A percentile compares a stretch with the other conserved stretches of the same genome.
These are phyloP conservation scores for Nyssa sinensis DNA, from an alignment of 148 eudicot genomes.

Conservation along the genomic window DNA sequence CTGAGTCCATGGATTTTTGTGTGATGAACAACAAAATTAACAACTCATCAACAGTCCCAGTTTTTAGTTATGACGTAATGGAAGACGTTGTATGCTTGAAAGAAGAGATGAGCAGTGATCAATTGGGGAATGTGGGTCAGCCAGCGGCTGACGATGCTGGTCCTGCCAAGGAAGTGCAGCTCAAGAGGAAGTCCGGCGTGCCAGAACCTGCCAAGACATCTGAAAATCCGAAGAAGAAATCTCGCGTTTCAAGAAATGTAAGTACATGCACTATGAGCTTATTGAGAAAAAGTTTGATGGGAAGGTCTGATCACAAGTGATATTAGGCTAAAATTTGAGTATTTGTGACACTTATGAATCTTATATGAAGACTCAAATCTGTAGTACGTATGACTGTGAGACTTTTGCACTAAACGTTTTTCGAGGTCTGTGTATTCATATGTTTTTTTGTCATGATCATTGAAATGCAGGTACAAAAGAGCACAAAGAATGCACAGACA, in stretches of 20 bases:
- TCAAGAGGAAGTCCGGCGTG: constrained; percentile 41
- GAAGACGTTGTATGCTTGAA: constrained; percentile 16
- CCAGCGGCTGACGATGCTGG: neutral
- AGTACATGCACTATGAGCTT: constrained; percentile 14
- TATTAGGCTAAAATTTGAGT: too few relatives aligned
- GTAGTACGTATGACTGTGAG: too few relatives aligned
- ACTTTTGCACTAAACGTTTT: too few relatives aligned
- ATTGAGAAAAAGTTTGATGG: too few relatives aligned
- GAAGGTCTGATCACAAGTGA: too few relatives aligned
- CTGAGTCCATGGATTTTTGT: constrained; percentile 22
- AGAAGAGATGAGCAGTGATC: constrained; percentile 8
- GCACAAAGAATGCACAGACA: constrained; percentile 13
- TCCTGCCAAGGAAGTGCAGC: constrained; percentile 22
- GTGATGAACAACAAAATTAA: constrained; percentile 11
- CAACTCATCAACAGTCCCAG: constrained; percentile 6
- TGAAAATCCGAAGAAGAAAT: constrained; percentile 43
- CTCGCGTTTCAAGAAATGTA: constrained; percentile 44
- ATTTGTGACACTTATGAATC: too few relatives aligned
- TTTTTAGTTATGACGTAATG: constrained; percentile 14
- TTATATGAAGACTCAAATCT: too few relatives aligned
- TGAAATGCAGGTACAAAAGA: constrained; percentile 18
- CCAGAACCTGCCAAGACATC: constrained; percentile 13
- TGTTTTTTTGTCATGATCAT: neutral
- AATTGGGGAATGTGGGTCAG: constrained; percentile 14
- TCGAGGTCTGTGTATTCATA: too few relatives aligned